Evolutionary conservation across 208 protist species (phyloP), one percentile per base, ranked within the genome.

Genomic region (Lotmaria passim): DNA sequence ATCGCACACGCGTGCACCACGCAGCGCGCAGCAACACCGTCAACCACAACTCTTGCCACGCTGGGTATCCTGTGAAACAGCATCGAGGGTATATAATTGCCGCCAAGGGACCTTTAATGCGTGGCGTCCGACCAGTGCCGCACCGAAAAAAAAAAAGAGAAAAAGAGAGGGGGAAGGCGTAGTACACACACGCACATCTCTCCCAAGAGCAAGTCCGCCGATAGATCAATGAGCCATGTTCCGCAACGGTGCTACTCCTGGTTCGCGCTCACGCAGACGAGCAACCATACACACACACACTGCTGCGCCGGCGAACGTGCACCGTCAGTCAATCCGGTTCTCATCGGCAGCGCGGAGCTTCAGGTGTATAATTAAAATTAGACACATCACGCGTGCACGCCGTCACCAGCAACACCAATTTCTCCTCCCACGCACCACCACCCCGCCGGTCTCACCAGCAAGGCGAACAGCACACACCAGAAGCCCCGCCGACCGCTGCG

Each of bases 21-120:
- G 39, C 12, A 46, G 51, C 41, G n/a, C 48, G 33, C 52, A 53
- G n/a, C n/a, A 8, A 11, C 51, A 51, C 14, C 10, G 3, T 23
- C 39, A 55, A 28, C 38, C 36, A 14, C 36, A 39, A 43, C 23
- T 79, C 74, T 83, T 51, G 74, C 74, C 73, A 38, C 69, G 75
- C 44, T 80, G 73, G 72, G 72, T 83, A 80, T 81, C 64, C 63
- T 72, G 28, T 74, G 66, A 53, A 84, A 67, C 62, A 52, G 69
- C 64, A 79, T 39, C 38, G 69, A 77, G 38, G 34, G 33, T 52
- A 56, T 73, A 76, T 78, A 81, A 50, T 57, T 52, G 73, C 63
- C 70, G 60, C 73, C 63, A 77, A 81, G 75, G 64, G 65, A 69
- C 58, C 80, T 77, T 73, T 31, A 62, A 44, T 24, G 47, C 60